Base-by-base conservation (phyloP, 306 rosid genomes). In the Trichosanthes cucumerina region DNA sequence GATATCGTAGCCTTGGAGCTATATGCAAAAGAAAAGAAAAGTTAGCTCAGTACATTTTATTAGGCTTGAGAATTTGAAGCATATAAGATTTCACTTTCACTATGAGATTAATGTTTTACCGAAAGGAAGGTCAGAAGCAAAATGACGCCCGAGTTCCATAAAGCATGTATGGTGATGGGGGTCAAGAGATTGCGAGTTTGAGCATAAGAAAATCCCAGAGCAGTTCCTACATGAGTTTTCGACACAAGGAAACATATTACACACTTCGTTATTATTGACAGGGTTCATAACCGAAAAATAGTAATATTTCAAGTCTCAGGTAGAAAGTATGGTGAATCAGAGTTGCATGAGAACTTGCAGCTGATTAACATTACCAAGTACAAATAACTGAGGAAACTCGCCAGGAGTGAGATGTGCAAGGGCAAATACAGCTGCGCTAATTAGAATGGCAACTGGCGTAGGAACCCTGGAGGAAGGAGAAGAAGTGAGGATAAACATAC, bases 381-480 rank as follows among this genome's bases (percentile, higher is more conserved):
- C 98, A 88, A 92, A 96, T 69, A 92, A 86, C 85, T 96, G 99
- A 1, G 98, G 98, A 83, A 96, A 91, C 85, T 96, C 91, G 79
- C 98, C 98, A 2, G 98, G 99, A 83, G 98, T 96, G 80, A 92
- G 91, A 92, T 96, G 99, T 6, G 99, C 97, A 68, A 96, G 91
- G 69, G 99, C 90, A 78, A 96, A 96, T 38, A 88, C 91, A 66
- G 97, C 88, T 49, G 97, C 96, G 43, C 93, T 91, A 43, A 96
- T 77, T 60, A 90, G 24, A 44, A 92, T 85, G 77, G 97, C 99
- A 82, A 92, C 84, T 4, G 98, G 99, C 4, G 97, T 91, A 79
- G 97, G 98, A 77, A 88, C 93, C 99, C 99, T 96, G 86, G 82
- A 83, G 79, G 72, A 80, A 39, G 26, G 75, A 77, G 6, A 8